These are phyloP conservation scores for Aspergillus uvarum DNA, from an alignment of 2,329 filamentous ascomycete species.

Conservation along the genomic window DNA sequence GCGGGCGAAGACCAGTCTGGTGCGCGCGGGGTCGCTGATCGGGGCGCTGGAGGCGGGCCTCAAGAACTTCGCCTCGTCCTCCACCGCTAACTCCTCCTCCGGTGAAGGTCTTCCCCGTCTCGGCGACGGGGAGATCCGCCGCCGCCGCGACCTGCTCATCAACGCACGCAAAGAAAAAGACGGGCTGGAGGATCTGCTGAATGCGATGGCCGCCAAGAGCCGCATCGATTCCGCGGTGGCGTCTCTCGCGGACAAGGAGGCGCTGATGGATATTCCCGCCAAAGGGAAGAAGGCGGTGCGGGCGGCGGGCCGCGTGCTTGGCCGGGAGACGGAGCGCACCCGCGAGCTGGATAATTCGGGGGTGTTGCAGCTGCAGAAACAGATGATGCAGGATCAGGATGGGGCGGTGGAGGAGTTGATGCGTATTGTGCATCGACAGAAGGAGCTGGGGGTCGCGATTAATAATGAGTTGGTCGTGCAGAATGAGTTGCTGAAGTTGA, in stretches of 20 bases:
- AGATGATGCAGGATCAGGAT: slow-evolving; percentile 63
- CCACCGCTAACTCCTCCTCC: neutral
- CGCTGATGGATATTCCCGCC: slow-evolving; percentile 29
- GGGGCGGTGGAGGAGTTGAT: slow-evolving; percentile 58
- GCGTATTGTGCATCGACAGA: slow-evolving; percentile 59
- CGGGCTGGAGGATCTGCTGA: slow-evolving; percentile 59
- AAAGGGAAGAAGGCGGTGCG: slow-evolving; percentile 35
- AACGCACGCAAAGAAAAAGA: slow-evolving; percentile 62
- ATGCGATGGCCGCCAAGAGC: slow-evolving; percentile 56
- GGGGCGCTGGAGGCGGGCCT: slow-evolving; percentile 58
- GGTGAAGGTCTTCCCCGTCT: slow-evolving; percentile 39
- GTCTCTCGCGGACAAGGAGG: slow-evolving; percentile 47
- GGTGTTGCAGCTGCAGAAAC: slow-evolving; percentile 61
- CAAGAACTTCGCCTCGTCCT: slow-evolving; percentile 31
- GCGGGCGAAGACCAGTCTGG: slow-evolving; percentile 59
- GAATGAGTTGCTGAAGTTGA: slow-evolving; percentile 58
- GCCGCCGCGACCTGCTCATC: slow-evolving; percentile 58
- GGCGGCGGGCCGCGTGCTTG: slow-evolving; percentile 50
- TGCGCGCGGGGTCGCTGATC: slow-evolving; percentile 57
- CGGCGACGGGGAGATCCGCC: slow-evolving; percentile 61
- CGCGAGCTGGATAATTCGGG: slow-evolving; percentile 64
- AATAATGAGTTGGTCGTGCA: slow-evolving; percentile 63
- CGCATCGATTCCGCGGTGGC: slow-evolving; percentile 48
- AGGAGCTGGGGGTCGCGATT: slow-evolving; percentile 62
- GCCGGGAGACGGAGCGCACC: slow-evolving; percentile 61